These are phyloP conservation scores for Liriodendron chinense DNA, from an alignment of 164 flowering plant species.

Conservation along the genomic window DNA sequence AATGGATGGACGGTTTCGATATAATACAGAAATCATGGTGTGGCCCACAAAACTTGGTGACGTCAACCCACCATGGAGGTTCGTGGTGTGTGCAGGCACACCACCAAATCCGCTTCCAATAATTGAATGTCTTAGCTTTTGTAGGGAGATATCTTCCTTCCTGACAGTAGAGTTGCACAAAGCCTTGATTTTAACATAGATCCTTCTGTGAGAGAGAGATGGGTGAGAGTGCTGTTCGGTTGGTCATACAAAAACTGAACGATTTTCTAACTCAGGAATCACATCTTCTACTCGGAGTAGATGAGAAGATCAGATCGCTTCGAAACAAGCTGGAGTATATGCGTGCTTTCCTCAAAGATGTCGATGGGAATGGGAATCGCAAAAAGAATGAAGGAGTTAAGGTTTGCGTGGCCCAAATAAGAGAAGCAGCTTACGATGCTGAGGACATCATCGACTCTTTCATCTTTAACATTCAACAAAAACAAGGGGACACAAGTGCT, in stretches of 20 bases:
- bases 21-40: no score
- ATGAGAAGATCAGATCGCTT: background rate
- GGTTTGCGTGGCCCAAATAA: background rate
- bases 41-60: no score
- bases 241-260: background rate
- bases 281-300: background rate
- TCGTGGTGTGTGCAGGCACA: no score
- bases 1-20: no score
- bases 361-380: background rate
- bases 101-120: no score
- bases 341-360: background rate
- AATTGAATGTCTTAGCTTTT: no score
- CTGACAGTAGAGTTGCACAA: no score
- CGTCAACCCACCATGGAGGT: no score
- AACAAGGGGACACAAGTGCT: background rate
- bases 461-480: background rate
- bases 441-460: constrained; percentile 8
- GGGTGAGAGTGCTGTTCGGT: background rate
- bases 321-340: background rate
- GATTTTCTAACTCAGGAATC: background rate
- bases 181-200: background rate
- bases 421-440: background rate
- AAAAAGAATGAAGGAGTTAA: background rate
- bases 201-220: background rate
- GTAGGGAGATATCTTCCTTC: no score